A percentile compares a stretch with the other conserved stretches of the same genome.
These are phyloP conservation scores for Entomophthora muscae DNA, from an alignment of 371 early-diverging fungal species.

Conservation along the genomic window DNA sequence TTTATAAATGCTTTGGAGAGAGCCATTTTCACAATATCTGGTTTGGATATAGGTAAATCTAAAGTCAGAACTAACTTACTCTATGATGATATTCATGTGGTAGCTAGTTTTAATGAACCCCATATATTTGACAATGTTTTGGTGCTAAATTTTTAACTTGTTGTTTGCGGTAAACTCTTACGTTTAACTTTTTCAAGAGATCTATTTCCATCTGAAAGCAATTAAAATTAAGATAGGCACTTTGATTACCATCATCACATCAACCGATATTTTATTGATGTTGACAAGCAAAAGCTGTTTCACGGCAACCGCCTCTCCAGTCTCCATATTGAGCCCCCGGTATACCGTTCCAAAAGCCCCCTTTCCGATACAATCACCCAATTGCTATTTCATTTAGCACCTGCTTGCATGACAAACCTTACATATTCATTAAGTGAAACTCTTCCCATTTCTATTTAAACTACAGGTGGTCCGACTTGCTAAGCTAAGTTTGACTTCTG, in stretches of 20 bases:
- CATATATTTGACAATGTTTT: conserved; percentile 60
- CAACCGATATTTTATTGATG: conserved; percentile 24
- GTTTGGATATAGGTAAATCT: background rate
- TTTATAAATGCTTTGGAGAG: conserved; percentile 54
- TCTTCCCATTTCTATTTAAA: too few species aligned
- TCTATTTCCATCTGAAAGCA: conserved; percentile 38
- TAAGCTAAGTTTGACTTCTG: too few species aligned
- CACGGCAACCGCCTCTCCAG: conserved; percentile 52
- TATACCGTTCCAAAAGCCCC: conserved; percentile 64
- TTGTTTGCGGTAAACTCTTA: conserved; percentile 13
- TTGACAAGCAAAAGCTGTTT: conserved; percentile 40
- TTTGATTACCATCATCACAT: conserved; percentile 28
- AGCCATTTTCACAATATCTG: conserved; percentile 71
- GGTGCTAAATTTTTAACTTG: conserved; percentile 24
- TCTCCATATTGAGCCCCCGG: conserved; percentile 46
- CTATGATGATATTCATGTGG: conserved; percentile 51
- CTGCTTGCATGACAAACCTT: background rate
- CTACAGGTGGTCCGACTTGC: too few species aligned
- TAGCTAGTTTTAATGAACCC: conserved; percentile 47
- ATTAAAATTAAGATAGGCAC: background rate
- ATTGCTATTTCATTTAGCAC: conserved; percentile 20
- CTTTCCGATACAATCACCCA: conserved; percentile 61
- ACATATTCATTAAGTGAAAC: background rate
- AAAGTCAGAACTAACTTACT: conserved; percentile 20
- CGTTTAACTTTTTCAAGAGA: conserved; percentile 39